Conservation (phyloP, 371 early-diverging fungal species). For the Rhizopus sp. region DNA sequence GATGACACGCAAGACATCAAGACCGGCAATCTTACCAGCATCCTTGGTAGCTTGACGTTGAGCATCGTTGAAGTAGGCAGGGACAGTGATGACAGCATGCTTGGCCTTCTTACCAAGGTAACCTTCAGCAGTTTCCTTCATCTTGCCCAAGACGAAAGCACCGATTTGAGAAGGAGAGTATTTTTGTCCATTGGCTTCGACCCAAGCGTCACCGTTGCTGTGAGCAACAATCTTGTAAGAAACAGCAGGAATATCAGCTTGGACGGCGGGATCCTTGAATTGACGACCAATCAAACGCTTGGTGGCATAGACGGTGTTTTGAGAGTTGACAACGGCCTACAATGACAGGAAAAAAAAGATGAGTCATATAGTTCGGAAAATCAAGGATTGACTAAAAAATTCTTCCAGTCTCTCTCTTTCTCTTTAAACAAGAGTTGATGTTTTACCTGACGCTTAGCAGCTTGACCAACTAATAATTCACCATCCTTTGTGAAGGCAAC, state of each 20-base stretch:
- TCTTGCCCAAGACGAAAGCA: slow-evolving; percentile 91
- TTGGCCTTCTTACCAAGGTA: slow-evolving; percentile 80
- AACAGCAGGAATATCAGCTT: slow-evolving; percentile 82
- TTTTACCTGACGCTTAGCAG: slow-evolving; percentile 81
- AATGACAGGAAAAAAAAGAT: slow-evolving; percentile 8
- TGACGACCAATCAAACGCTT: slow-evolving; percentile 97
- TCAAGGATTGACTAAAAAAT: not conserved
- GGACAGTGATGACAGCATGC: slow-evolving; percentile 85
- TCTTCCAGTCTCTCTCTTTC: slow-evolving; percentile 4
- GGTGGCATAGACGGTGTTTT: slow-evolving; percentile 91
- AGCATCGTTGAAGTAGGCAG: slow-evolving; percentile 84
- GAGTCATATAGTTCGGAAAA: not conserved
- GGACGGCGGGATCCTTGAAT: slow-evolving; percentile 83
- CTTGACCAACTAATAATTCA: slow-evolving; percentile 89
- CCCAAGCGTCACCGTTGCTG: slow-evolving; percentile 96
- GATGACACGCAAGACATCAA: slow-evolving; percentile 94
- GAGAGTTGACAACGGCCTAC: slow-evolving; percentile 87
- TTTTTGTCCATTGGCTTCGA: slow-evolving; percentile 87
- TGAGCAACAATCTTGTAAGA: slow-evolving; percentile 91
- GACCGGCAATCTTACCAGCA: slow-evolving; percentile 94
- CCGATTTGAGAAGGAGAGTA: slow-evolving; percentile 97
- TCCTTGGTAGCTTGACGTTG: slow-evolving; percentile 99
- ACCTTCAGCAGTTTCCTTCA: slow-evolving; percentile 94
- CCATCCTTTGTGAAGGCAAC: slow-evolving; percentile 89
- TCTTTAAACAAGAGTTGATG: not conserved